Percentiles rank a stretch among this genome's conserved stretches.
Conservation (phyloP, 345 rosid species). For the Aegle marmelos region DNA sequence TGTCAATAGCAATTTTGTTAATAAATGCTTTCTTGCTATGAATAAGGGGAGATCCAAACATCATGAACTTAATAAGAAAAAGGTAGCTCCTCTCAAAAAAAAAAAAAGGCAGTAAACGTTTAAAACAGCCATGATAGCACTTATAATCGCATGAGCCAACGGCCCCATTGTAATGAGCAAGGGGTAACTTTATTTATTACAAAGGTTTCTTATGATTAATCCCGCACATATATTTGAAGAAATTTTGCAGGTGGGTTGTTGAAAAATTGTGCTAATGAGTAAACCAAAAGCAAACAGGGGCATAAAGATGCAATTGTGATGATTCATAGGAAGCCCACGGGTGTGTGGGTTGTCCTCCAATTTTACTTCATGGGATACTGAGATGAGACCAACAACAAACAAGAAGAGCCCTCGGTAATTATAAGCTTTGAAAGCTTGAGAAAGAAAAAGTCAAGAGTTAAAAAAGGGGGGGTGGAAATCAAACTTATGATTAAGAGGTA, state of each 20-base stretch:
- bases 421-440: constrained; percentile 42
- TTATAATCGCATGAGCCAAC: not conserved
- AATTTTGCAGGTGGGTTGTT: not conserved
- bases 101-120: too few relatives aligned
- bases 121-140: constrained; percentile 3
- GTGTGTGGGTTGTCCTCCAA: constrained; percentile 34
- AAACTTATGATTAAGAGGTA: constrained; percentile 36
- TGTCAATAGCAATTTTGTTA: not conserved
- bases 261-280: not conserved
- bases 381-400: constrained; percentile 13
- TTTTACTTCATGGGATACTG: not conserved
- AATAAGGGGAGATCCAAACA: not conserved
- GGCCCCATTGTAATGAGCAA: constrained; percentile 8
- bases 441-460: constrained; percentile 13
- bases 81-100: too few relatives aligned
- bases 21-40: not conserved
- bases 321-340: constrained; percentile 37
- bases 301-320: constrained; percentile 8
- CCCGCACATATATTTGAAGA: not conserved
- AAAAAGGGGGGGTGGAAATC: not conserved
- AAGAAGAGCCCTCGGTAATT: constrained; percentile 24
- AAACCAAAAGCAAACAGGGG: constrained; percentile 1
- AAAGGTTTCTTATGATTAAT: not conserved
- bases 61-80: not conserved
- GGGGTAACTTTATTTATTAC: not conserved